Evolutionary conservation across 148 eudicot species (phyloP).

Genomic region (Rheum nobile): DNA sequence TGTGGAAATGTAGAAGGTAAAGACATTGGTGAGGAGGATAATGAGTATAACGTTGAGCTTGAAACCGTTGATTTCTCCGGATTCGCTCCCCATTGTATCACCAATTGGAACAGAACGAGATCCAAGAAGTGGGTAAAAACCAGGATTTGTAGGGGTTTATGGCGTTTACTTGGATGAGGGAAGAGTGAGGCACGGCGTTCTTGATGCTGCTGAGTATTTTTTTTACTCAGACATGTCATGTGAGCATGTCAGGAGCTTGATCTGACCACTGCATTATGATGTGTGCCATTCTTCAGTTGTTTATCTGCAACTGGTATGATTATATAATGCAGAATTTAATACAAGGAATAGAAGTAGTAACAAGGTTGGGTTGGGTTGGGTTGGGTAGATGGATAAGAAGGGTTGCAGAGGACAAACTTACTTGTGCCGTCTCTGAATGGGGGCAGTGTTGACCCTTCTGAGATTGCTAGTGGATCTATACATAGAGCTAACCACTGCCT

Average conservation of each 20-base stretch:
- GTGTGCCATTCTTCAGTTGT: background rate
- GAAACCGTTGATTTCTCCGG: background rate
- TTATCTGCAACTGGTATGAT: background rate
- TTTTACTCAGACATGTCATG: background rate
- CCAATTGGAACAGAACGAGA: background rate
- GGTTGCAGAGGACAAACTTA: background rate
- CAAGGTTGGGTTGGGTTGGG: background rate
- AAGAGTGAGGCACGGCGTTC: background rate
- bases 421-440: background rate
- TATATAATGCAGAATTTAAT: background rate
- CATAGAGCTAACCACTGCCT: background rate
- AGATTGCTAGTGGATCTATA: background rate
- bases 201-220: background rate
- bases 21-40: conserved; percentile 36
- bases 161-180: background rate
- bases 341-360: background rate
- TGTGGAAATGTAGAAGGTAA: conserved; percentile 62
- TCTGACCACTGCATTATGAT: background rate
- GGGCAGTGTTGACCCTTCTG: background rate
- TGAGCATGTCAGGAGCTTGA: background rate
- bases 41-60: background rate
- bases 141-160: background rate
- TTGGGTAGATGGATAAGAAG: background rate
- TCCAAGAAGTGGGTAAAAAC: background rate
- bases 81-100: background rate